Conservation (phyloP, 345 rosid species). For the Aurinia saxatilis region DNA sequence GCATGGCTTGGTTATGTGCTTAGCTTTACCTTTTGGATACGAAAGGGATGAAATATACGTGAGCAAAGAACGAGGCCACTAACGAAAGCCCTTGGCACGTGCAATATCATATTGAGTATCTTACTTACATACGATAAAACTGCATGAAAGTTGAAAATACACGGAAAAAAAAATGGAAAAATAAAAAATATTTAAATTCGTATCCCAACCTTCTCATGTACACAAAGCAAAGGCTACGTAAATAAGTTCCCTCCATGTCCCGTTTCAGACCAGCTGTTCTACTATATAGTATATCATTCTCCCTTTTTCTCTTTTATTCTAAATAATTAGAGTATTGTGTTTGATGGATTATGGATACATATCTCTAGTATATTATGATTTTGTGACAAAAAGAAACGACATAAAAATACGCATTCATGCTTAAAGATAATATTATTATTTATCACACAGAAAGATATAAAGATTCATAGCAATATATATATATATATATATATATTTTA, state of each 20-base stretch:
- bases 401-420: constrained; percentile 20
- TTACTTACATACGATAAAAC: too few species aligned
- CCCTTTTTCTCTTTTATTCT: background rate
- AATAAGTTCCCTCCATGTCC: constrained; percentile 16
- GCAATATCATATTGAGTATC: constrained; percentile 2
- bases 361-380: constrained; percentile 4
- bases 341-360: background rate
- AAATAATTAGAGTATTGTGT: background rate
- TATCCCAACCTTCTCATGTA: background rate
- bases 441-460: constrained; percentile 9
- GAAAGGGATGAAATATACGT: constrained; percentile 22
- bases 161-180: background rate
- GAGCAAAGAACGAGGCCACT: background rate
- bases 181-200: background rate
- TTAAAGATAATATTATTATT: constrained; percentile 10
- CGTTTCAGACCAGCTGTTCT: constrained; percentile 23
- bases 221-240: constrained; percentile 15
- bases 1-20: constrained; percentile 18
- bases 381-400: constrained; percentile 11
- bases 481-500: background rate
- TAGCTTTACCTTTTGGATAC: constrained; percentile 26
- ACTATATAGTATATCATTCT: background rate
- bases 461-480: constrained; percentile 12
- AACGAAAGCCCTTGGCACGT: constrained; percentile 18
- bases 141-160: constrained; percentile 1